Percentiles rank a stretch among this genome's conserved stretches.
Conservation (phyloP, 768 basidiomycete species). For the Russula ochroleuca region DNA sequence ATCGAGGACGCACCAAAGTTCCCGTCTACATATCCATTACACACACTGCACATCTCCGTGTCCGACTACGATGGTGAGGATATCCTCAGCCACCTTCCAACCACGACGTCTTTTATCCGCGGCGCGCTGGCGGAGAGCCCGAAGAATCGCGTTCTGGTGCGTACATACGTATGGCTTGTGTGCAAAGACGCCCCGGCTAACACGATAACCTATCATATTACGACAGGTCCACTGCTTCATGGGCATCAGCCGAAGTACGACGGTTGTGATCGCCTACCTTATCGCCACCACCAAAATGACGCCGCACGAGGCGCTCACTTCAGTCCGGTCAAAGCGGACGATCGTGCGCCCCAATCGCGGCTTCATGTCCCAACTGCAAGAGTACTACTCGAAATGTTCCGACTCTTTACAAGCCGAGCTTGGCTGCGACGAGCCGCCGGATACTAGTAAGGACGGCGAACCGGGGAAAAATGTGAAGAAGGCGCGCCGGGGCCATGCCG, state of each 20-base stretch:
- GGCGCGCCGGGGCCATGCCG: neutral
- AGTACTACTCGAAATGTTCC: conserved; percentile 22
- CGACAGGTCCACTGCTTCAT: conserved; percentile 69
- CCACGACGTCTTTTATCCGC: conserved; percentile 51
- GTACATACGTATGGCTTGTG: conserved; percentile 27
- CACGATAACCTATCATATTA: neutral
- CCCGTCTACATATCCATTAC: conserved; percentile 39
- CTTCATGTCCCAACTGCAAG: conserved; percentile 34
- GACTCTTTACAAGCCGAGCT: conserved; percentile 6
- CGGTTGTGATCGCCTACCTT: conserved; percentile 68
- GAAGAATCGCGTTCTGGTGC: conserved; percentile 47
- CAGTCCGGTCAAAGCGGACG: conserved; percentile 28
- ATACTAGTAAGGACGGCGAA: neutral
- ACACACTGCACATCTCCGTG: conserved; percentile 50
- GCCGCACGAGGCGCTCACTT: conserved; percentile 30
- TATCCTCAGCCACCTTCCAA: conserved; percentile 44
- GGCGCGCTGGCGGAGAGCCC: conserved; percentile 44
- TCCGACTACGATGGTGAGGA: conserved; percentile 41
- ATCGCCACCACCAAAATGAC: conserved; percentile 32
- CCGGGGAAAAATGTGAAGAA: neutral
- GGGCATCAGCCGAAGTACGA: conserved; percentile 72
- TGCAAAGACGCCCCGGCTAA: neutral
- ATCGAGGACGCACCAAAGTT: conserved; percentile 49
- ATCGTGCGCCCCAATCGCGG: conserved; percentile 35
- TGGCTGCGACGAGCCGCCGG: neutral